A percentile compares a stretch with the other conserved stretches of the same genome.
Evolutionary conservation across 2,329 filamentous ascomycete species (phyloP).

Genomic region (Allantophomopsis lycopodina): DNA sequence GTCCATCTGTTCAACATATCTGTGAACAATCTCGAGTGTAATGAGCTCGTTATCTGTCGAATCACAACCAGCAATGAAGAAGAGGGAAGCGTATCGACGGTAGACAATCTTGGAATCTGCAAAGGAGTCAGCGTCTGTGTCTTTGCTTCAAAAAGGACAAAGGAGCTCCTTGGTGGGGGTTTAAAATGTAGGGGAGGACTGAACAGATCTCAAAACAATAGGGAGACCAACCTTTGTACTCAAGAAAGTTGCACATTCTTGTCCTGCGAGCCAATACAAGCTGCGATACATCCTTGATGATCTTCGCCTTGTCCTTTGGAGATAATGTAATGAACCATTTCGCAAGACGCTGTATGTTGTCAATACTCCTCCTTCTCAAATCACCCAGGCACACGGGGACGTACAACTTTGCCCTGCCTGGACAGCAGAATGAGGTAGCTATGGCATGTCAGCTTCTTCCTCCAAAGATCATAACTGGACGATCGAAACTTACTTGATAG

Average conservation of each 20-base stretch:
- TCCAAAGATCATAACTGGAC: constrained; percentile 4
- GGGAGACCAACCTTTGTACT: constrained; percentile 72
- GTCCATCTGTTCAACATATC: constrained; percentile 99
- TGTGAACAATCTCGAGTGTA: constrained; percentile 95
- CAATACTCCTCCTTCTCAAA: constrained; percentile 7
- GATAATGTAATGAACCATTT: constrained; percentile 99
- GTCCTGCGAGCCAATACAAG: constrained; percentile 90
- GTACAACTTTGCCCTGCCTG: constrained; percentile 96
- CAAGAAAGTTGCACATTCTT: constrained; percentile 99
- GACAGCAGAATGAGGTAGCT: constrained; percentile 98
- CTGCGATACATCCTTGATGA: constrained; percentile 98
- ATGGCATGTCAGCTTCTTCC: constrained; percentile 9
- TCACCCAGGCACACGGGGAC: constrained; percentile 23
- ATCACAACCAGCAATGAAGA: constrained; percentile 96
- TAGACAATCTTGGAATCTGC: constrained; percentile 97
- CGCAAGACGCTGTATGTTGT: constrained; percentile 62
- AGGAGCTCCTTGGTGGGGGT: no score
- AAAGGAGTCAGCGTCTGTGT: constrained; percentile 7
- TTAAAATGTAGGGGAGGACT: no score
- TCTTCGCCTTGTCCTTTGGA: constrained; percentile 98
- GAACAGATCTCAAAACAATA: background rate
- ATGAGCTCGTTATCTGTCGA: constrained; percentile 98
- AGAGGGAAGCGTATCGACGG: constrained; percentile 93
- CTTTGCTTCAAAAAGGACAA: no score
- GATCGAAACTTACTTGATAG: constrained; percentile 30